Percentiles rank a stretch among this genome's conserved stretches.
These are phyloP conservation scores for Rhipidocladum racemiflorum DNA, from an alignment of 176 grass and related monocot species.

Conservation along the genomic window DNA sequence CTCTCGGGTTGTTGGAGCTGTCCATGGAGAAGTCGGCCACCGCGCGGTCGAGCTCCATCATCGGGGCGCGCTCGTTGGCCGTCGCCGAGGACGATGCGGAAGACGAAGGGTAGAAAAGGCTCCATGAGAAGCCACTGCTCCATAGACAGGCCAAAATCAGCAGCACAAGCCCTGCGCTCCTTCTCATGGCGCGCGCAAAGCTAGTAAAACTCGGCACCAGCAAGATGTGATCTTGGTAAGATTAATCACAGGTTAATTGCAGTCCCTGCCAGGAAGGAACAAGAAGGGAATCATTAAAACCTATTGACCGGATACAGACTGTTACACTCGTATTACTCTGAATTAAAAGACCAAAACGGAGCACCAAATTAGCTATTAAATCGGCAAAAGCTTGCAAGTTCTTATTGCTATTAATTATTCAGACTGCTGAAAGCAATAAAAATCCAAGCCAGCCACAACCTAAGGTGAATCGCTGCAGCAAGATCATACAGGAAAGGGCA, in stretches of 20 bases:
- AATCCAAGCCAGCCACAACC: conserved; percentile 16
- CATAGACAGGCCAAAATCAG: conserved; percentile 22
- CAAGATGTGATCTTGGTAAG: neutral
- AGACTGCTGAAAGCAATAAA: neutral
- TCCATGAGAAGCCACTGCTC: conserved; percentile 33
- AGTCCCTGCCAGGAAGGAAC: conserved; percentile 22
- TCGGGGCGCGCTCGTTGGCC: neutral
- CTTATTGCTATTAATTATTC: neutral
- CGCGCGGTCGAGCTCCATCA: conserved; percentile 26
- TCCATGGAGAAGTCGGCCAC: conserved; percentile 55
- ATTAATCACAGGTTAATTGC: conserved; percentile 12
- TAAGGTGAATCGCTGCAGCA: neutral
- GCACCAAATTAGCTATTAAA: neutral
- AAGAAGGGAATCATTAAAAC: conserved; percentile 22
- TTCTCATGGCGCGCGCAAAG: conserved; percentile 14
- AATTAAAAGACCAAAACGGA: neutral
- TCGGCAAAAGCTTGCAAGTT: neutral
- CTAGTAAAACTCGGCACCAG: neutral
- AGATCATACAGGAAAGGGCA: neutral
- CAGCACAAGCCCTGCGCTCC: neutral
- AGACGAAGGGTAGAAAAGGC: conserved; percentile 27
- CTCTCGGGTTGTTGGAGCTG: conserved; percentile 32
- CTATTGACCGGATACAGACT: neutral
- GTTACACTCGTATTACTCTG: neutral
- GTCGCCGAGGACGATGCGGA: neutral